phyloP scores from a whole-genome alignment of 2,329 filamentous ascomycete species.

The Grosmannia clavigera region DNA sequence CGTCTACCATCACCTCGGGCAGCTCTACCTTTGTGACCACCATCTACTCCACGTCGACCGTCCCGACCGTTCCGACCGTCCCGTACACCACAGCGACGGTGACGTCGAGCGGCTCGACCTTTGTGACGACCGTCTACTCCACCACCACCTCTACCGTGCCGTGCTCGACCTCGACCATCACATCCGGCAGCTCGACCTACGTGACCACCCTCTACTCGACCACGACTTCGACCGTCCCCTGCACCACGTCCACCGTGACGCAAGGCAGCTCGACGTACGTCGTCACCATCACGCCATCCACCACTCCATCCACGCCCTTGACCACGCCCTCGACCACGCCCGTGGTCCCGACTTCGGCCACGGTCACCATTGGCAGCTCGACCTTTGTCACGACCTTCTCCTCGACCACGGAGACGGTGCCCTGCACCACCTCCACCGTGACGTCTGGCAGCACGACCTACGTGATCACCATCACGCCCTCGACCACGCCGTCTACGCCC shows the following conservation, averaged over 20 bases:
- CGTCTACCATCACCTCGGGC: neutral
- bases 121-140: neutral
- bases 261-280: neutral
- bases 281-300: neutral
- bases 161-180: neutral
- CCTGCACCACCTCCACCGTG: neutral
- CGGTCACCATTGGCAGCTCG: neutral
- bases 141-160: neutral
- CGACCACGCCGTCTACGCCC: no score
- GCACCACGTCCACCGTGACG: neutral
- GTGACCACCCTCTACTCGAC: neutral
- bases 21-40: neutral
- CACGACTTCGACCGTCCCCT: neutral
- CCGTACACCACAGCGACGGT: conserved; percentile 1
- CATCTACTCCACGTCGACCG: neutral
- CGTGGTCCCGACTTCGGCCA: neutral
- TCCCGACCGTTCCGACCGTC: neutral
- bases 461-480: neutral
- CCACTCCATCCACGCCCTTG: neutral
- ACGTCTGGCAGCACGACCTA: neutral
- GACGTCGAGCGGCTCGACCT: neutral
- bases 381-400: neutral
- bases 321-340: neutral
- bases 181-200: neutral
- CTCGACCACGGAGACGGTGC: conserved; percentile 1